Conservation (phyloP, 768 basidiomycete species). For the Hericium erinaceus region DNA sequence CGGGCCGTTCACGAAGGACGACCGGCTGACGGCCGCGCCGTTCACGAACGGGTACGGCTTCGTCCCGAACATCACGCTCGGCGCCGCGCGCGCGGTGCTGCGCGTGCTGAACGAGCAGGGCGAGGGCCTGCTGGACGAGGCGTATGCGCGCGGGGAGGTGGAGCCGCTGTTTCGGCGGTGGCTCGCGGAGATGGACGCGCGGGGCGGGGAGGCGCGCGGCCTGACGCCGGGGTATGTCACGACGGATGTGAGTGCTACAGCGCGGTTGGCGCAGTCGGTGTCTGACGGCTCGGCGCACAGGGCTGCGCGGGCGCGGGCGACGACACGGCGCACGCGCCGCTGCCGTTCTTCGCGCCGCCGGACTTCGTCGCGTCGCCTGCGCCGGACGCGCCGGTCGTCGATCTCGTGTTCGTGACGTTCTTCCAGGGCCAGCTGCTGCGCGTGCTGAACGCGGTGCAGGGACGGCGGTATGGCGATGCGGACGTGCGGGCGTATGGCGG, state of each 20-base stretch:
- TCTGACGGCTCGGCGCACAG: conserved; percentile 22
- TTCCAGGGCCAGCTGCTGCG: conserved; percentile 41
- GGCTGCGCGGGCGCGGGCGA: conserved; percentile 70
- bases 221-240: conserved; percentile 73
- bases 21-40: conserved; percentile 67
- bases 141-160: conserved; percentile 42
- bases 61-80: conserved; percentile 43
- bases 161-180: conserved; percentile 42
- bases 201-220: conserved; percentile 32
- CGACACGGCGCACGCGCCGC: conserved; percentile 54
- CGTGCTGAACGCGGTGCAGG: conserved; percentile 51
- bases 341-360: conserved; percentile 45
- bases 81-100: conserved; percentile 44
- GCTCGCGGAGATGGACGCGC: conserved; percentile 47
- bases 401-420: conserved; percentile 72
- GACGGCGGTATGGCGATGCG: conserved; percentile 35
- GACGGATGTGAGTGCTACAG: conserved; percentile 38
- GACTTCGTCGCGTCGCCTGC: conserved; percentile 49
- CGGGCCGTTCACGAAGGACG: conserved; percentile 72
- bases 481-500: conserved; percentile 51
- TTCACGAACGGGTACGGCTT: conserved; percentile 58
- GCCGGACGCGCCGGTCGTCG: conserved; percentile 49
- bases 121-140: conserved; percentile 26
- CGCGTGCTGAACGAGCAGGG: conserved; percentile 41
- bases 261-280: not conserved